Base-by-base conservation (phyloP, 306 rosid genomes). In the Sechiopsis laciniata region DNA sequence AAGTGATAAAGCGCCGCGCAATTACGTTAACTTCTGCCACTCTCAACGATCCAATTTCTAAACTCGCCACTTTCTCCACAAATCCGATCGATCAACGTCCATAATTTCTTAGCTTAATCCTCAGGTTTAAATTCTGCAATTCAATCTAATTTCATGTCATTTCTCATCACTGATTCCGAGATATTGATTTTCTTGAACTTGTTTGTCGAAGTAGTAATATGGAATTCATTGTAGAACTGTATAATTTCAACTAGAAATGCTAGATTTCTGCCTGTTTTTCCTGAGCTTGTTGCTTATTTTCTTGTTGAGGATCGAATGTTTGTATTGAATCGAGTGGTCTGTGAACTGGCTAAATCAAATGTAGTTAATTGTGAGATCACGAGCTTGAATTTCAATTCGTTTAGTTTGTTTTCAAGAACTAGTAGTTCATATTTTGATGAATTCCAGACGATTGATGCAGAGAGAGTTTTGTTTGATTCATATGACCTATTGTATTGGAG, bases 1-100 rank as follows among this genome's bases (percentile, higher is more conserved):
- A 5, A 48, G 45, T 14, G 73, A 68, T 68, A 50, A 68, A 68
- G 21, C 42, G 55, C 71, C 71, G 71, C 71, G 72, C 72, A 46
- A 17, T 67, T 42, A 46, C 55, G 55, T 37, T 32, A 20, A 67
- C 12, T 42, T 67, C 55, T 45, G 12, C 56, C 56, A 67, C 54
- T 19, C 48, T 46, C 37, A 32, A 32, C 42, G 73, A 68, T 68
- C 35, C 45, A 21, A 21, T 2, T 13, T 46, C 72, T 2, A 20
- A 67, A 40, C 55, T 67, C 55, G 13, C 12, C 40, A 11, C 15
- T 17, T 17, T 65, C 29, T 10, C 29, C 9, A 5, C 5, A 5
- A 65, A 40, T 63, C 29, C 53, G 53, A 40, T 65, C 8, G 53
- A n/a, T 40, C 10, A 0, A 19, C 35, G 10, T 20, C 19, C 37